Evolutionary conservation across 192 early-diverging fungal genomes (phyloP), one percentile per base, ranked within the genome.

Genomic region (Dimargaris xerosporica): DNA sequence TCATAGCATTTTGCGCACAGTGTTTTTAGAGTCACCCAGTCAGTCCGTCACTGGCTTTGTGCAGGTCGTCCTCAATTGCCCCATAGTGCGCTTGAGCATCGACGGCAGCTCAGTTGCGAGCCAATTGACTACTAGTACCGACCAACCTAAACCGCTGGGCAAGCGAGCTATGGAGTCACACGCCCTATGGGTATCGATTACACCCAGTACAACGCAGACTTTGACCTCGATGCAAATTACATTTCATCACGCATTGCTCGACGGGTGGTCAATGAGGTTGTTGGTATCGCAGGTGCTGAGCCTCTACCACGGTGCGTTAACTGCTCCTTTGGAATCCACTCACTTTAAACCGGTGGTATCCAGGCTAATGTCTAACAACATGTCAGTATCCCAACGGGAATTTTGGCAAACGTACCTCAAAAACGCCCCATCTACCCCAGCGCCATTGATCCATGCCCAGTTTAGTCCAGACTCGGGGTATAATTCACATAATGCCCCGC

Each of bases 1-100:
- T 11, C 58, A 60, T n/a, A n/a, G 34, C 10, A 28, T 44, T n/a
- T 39, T 60, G 21, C 58, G 58, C n/a, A 43, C 58, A 3, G 58
- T 43, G n/a, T 60, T 60, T 43, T 11, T 60, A 26, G n/a, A 16
- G n/a, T 25, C 58, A 25, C 42, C 58, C 17, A 39, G 13, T 0
- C 4, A n/a, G 10, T 9, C 17, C 23, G n/a, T 19, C 21, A 30
- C 15, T 17, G 58, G 58, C 16, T 60, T 44, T 60, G 58, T 43
- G 17, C 58, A 60, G 21, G 41, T 60, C 5, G 58, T 60, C 0
- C 58, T 60, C 26, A 9, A 21, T 9, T 23, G 11, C 1, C 42
- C 34, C 39, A 11, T 17, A 5, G 9, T 44, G 17, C 11, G 11
- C 21, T 43, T 30, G 58, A 44, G 28, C 16, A n/a, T 60, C 6